Percentiles rank a stretch among this genome's conserved stretches.
Evolutionary conservation across 805 yeast genomes (phyloP).

Genomic region (Saturnispora bothae): DNA sequence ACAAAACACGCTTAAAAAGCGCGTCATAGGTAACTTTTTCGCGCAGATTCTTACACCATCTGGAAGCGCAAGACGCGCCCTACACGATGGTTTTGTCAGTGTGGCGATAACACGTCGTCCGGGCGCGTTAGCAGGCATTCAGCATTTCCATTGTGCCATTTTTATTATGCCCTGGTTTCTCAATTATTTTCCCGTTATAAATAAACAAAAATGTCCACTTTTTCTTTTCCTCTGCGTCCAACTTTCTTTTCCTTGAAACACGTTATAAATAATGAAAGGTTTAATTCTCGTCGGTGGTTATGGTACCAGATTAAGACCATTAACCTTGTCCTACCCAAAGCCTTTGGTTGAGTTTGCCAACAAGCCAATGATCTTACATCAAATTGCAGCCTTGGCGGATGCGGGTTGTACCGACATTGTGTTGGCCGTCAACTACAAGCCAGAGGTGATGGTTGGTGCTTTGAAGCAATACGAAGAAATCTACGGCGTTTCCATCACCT

Average conservation of each 20-base stretch:
- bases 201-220: neutral
- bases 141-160: too few species aligned
- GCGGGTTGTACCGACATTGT: slow-evolving; percentile 99
- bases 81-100: too few species aligned
- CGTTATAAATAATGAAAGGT: slow-evolving; percentile 61
- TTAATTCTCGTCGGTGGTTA: slow-evolving; percentile 98
- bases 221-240: neutral
- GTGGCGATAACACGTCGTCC: too few species aligned
- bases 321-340: slow-evolving; percentile 89
- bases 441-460: slow-evolving; percentile 97
- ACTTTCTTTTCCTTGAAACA: neutral
- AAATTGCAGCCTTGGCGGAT: slow-evolving; percentile 92
- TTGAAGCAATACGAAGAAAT: slow-evolving; percentile 88
- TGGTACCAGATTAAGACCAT: slow-evolving; percentile 99
- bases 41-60: too few species aligned
- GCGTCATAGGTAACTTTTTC: too few species aligned
- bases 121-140: too few species aligned
- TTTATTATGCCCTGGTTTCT: too few species aligned
- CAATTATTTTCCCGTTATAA: too few species aligned
- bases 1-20: too few species aligned
- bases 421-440: slow-evolving; percentile 97
- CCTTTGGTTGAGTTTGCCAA: slow-evolving; percentile 97
- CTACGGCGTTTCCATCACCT: slow-evolving; percentile 90
- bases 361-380: slow-evolving; percentile 98
- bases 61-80: too few species aligned